phyloP scores from a whole-genome alignment of 169 alveolate genomes.

The Eimeria sp. region DNA sequence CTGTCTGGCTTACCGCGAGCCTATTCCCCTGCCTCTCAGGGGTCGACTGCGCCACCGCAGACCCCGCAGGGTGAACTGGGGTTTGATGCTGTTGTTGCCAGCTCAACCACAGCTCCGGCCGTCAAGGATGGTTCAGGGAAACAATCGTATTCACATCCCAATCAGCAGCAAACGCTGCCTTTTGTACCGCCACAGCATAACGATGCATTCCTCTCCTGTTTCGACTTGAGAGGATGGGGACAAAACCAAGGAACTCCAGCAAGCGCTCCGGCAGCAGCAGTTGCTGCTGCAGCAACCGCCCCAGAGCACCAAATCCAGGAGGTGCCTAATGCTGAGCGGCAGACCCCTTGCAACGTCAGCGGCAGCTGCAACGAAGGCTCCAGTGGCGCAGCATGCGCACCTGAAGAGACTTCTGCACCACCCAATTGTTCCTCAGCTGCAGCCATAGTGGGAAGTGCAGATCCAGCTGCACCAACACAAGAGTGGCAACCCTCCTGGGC shows the following conservation, averaged over 20 bases:
- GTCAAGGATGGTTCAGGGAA: background rate
- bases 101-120: slow-evolving; percentile 30
- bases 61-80: slow-evolving; percentile 65
- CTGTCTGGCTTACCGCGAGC: slow-evolving; percentile 49
- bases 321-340: slow-evolving; percentile 4
- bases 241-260: slow-evolving; percentile 12
- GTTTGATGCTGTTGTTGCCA: slow-evolving; percentile 47
- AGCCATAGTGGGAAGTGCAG: background rate
- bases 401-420: background rate
- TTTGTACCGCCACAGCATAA: slow-evolving; percentile 65
- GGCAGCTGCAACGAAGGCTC: slow-evolving; percentile 30
- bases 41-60: slow-evolving; percentile 64
- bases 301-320: background rate
- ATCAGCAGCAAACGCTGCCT: slow-evolving; percentile 32
- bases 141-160: background rate
- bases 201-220: background rate
- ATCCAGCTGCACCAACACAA: slow-evolving; percentile 19
- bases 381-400: background rate
- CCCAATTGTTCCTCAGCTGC: slow-evolving; percentile 16
- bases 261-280: slow-evolving; percentile 27
- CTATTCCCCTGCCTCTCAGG: slow-evolving; percentile 61
- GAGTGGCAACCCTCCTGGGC: slow-evolving; percentile 45
- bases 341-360: slow-evolving; percentile 9
- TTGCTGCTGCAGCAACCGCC: slow-evolving; percentile 17
- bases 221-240: background rate